Percentiles rank a stretch among this genome's conserved stretches.
Conservation (phyloP, 2,329 filamentous ascomycete species). For the Alternaria sp. region DNA sequence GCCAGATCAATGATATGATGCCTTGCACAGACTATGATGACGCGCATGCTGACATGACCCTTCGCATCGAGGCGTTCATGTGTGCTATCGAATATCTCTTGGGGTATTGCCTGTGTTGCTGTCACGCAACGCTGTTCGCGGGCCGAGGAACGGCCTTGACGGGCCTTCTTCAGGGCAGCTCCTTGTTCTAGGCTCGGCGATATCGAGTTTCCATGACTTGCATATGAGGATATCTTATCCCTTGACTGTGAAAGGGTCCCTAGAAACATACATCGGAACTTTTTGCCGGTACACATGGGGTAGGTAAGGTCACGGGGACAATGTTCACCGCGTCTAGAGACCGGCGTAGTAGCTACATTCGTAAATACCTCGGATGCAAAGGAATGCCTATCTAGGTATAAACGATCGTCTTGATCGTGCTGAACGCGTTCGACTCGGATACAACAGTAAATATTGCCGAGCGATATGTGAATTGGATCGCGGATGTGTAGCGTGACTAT, state of each 20-base stretch:
- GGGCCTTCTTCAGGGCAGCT: conserved; percentile 4
- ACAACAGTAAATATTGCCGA: background rate
- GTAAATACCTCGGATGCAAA: background rate
- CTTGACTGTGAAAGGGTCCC: conserved; percentile 3
- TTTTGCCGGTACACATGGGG: background rate
- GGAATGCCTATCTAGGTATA: background rate
- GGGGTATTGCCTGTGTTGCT: conserved; percentile 6
- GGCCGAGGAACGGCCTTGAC: conserved; percentile 7
- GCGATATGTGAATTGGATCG: background rate
- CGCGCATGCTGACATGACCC: conserved; percentile 9
- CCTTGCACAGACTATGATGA: background rate
- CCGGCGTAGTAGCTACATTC: background rate
- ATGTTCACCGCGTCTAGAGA: background rate
- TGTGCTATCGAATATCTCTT: conserved; percentile 2
- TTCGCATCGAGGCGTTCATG: conserved; percentile 2
- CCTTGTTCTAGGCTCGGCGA: conserved; percentile 6
- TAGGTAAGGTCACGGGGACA: background rate
- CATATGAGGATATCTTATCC: background rate
- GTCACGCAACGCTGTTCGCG: conserved; percentile 16
- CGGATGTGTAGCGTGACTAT: background rate
- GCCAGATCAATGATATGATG: conserved; percentile 6
- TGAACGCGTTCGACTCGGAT: background rate
- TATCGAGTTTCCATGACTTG: conserved; percentile 7
- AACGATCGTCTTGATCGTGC: background rate
- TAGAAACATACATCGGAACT: background rate